Conservation (phyloP, 768 basidiomycete species). For the Pisolithus marmoratus region DNA sequence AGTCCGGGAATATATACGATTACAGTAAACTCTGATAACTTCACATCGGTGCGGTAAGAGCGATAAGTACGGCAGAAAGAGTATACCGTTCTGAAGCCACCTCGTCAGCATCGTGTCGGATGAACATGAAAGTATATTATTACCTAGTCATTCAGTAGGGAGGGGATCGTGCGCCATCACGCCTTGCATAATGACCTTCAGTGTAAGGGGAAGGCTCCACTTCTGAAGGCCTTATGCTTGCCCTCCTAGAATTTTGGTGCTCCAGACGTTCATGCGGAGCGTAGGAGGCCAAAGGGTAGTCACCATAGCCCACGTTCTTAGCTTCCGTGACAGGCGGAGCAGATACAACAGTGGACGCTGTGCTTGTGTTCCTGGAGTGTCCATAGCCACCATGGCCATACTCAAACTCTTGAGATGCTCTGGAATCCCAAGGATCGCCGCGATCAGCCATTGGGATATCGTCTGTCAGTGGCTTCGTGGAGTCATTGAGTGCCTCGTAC, state of each 20-base stretch:
- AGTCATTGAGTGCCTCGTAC: conserved; percentile 68
- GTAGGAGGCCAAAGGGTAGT: conserved; percentile 28
- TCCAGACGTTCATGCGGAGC: conserved; percentile 21
- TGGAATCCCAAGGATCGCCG: conserved; percentile 65
- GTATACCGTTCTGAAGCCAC: background rate
- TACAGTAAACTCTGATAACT: too few relatives aligned
- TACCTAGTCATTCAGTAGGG: conserved; percentile 31
- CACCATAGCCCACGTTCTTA: conserved; percentile 27
- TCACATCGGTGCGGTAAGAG: too few relatives aligned
- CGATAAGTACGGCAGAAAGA: background rate
- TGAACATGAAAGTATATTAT: background rate
- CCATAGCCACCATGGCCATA: conserved; percentile 31
- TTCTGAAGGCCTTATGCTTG: conserved; percentile 27
- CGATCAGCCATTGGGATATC: conserved; percentile 64
- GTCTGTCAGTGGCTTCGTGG: conserved; percentile 43
- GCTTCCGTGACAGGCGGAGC: conserved; percentile 44
- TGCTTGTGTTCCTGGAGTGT: conserved; percentile 54
- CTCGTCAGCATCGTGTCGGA: background rate
- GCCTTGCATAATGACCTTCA: conserved; percentile 26
- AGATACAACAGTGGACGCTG: conserved; percentile 50
- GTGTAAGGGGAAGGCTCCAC: conserved; percentile 38
- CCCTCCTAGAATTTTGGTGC: conserved; percentile 15
- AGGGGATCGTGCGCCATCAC: conserved; percentile 26
- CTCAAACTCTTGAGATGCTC: conserved; percentile 41
- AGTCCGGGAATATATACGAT: too few relatives aligned